A percentile compares a stretch with the other conserved stretches of the same genome.
Conservation (phyloP, 1,284 basidiomycete species). For the Macrocystidia cucumis region DNA sequence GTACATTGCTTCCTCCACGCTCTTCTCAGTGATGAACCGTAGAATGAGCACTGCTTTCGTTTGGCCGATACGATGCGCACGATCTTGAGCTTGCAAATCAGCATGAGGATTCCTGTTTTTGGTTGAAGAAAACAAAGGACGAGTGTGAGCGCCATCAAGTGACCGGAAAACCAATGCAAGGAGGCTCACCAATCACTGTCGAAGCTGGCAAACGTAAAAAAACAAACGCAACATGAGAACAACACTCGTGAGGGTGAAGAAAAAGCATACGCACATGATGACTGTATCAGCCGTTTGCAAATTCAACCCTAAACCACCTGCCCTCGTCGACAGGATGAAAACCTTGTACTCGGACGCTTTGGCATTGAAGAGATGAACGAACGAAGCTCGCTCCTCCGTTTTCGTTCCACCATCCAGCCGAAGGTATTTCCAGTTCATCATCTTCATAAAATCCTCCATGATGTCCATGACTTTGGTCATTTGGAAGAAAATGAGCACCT, state of each 20-base stretch:
- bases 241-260: constrained; percentile 7
- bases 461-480: constrained; percentile 99
- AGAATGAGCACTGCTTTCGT: constrained; percentile 97
- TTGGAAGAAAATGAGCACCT: constrained; percentile 99
- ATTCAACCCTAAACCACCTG: constrained; percentile 96
- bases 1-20: constrained; percentile 97
- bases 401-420: constrained; percentile 98
- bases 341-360: constrained; percentile 87
- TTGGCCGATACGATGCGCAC: constrained; percentile 99
- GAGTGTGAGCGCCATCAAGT: constrained; percentile 1
- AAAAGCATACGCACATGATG: constrained; percentile 74
- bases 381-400: constrained; percentile 91
- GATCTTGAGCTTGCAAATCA: constrained; percentile 98
- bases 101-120: constrained; percentile 94
- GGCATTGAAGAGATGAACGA: constrained; percentile 90
- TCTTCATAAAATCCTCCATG: constrained; percentile 96
- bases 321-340: constrained; percentile 95
- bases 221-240: constrained; percentile 1
- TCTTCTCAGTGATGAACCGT: constrained; percentile 96
- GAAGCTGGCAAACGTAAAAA: constrained; percentile 43
- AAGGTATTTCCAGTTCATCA: constrained; percentile 86
- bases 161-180: background rate
- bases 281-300: constrained; percentile 98
- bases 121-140: constrained; percentile 3
- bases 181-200: constrained; percentile 74